Percentiles rank a stretch among this genome's conserved stretches.
Evolutionary conservation across 345 rosid genomes (phyloP).

Genomic region (Atalantia buxifolia): DNA sequence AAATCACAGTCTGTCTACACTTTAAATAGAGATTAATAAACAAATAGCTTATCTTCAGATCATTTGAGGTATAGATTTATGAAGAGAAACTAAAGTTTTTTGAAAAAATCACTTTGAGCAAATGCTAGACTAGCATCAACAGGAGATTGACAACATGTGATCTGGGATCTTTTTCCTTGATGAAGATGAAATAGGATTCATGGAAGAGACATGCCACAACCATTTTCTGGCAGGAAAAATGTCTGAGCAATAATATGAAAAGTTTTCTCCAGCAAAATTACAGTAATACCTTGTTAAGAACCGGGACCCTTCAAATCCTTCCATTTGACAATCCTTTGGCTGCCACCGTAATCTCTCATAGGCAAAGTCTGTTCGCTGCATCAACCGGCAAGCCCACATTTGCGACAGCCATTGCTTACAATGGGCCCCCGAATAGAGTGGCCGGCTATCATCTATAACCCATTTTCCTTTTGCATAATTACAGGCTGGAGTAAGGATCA

Average conservation of each 20-base stretch:
- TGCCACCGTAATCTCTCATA: constrained; percentile 82
- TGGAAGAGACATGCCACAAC: neutral
- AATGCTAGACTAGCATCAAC: neutral
- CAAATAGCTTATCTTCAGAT: neutral
- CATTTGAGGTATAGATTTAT: constrained; percentile 1
- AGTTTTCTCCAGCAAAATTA: neutral
- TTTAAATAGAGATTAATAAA: neutral
- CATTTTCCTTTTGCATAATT: constrained; percentile 89
- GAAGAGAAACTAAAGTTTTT: neutral
- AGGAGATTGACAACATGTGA: neutral
- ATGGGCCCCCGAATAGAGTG: constrained; percentile 70
- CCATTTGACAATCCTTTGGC: constrained; percentile 78
- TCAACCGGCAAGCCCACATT: constrained; percentile 95
- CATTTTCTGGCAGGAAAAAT: constrained; percentile 3
- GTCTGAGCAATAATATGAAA: neutral
- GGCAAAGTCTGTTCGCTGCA: constrained; percentile 79
- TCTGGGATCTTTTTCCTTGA: neutral
- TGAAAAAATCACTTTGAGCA: constrained; percentile 1
- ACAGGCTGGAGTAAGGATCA: constrained; percentile 44
- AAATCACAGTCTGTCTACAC: neutral
- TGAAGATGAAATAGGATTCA: neutral
- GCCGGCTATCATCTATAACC: constrained; percentile 70
- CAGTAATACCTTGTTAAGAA: constrained; percentile 65
- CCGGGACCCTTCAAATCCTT: constrained; percentile 65
- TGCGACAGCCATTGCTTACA: constrained; percentile 90